phyloP scores from a whole-genome alignment of 345 rosid species.

The Lepidium aucheri region DNA sequence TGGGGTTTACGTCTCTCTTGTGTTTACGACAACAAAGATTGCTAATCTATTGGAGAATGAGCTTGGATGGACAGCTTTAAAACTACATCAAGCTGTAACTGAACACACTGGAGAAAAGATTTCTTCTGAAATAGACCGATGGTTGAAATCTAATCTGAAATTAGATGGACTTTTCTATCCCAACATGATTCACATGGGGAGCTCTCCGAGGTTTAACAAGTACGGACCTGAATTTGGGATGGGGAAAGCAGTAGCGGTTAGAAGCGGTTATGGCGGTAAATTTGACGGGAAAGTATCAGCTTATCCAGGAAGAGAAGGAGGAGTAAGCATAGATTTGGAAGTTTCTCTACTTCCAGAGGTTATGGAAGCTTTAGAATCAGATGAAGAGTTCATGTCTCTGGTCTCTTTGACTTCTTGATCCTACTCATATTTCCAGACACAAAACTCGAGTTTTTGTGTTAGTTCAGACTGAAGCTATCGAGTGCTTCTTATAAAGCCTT shows the following conservation, averaged over 20 bases:
- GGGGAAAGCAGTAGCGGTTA: conserved; percentile 59
- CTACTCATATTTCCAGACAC: too few relatives aligned
- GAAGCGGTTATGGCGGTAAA: conserved; percentile 62
- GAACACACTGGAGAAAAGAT: conserved; percentile 30
- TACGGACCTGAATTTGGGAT: conserved; percentile 67
- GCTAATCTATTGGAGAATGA: conserved; percentile 38
- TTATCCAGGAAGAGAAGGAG: conserved; percentile 64
- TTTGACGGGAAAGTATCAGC: conserved; percentile 54
- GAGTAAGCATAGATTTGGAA: conserved; percentile 63
- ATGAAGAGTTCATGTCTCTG: conserved; percentile 39
- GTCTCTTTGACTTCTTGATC: conserved; percentile 10
- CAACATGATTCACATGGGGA: conserved; percentile 48
- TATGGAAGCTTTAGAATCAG: conserved; percentile 59
- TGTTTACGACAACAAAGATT: conserved; percentile 14
- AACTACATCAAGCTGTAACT: conserved; percentile 41
- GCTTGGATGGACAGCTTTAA: conserved; percentile 63
- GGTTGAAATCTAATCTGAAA: conserved; percentile 29
- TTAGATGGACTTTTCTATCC: conserved; percentile 19
- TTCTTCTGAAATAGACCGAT: conserved; percentile 14
- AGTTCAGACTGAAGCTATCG: too few relatives aligned
- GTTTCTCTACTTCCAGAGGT: conserved; percentile 43
- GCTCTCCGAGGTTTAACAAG: conserved; percentile 74
- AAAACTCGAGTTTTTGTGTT: too few relatives aligned
- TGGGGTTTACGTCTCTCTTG: conserved; percentile 42
- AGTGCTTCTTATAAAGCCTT: too few relatives aligned